These are phyloP conservation scores for Aegilops umbellulata DNA, from an alignment of 176 grass and related monocot species.

Conservation along the genomic window DNA sequence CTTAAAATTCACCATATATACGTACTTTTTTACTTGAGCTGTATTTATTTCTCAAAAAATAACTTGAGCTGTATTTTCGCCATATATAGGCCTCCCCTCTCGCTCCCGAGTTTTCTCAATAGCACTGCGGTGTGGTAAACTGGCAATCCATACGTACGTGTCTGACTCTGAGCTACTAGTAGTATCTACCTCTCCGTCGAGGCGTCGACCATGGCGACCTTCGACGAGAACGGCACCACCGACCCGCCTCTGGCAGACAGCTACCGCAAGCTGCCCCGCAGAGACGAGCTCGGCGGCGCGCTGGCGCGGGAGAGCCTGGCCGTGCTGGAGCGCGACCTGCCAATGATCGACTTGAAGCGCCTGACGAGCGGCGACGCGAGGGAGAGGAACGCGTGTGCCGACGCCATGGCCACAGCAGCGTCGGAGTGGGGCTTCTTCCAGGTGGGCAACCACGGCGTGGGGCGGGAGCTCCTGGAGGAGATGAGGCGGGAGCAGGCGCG, in stretches of 20 bases:
- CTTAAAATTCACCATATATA: too few relatives aligned
- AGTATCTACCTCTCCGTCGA: not conserved
- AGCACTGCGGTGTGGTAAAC: too few relatives aligned
- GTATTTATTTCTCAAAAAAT: too few relatives aligned
- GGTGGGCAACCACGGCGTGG: conserved; percentile 62
- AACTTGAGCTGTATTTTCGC: too few relatives aligned
- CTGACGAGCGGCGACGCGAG: conserved; percentile 17
- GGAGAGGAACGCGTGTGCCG: not conserved
- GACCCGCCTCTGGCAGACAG: conserved; percentile 58
- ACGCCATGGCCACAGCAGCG: conserved; percentile 48
- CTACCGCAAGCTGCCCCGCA: conserved; percentile 48
- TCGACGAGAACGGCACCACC: not conserved
- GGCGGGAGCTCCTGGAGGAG: conserved; percentile 28
- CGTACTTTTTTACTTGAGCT: too few relatives aligned
- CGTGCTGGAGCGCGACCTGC: conserved; percentile 58
- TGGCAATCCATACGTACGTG: too few relatives aligned
- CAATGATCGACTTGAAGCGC: conserved; percentile 50
- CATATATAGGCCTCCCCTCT: too few relatives aligned
- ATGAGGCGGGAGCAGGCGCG: conserved; percentile 36
- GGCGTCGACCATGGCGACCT: conserved; percentile 26
- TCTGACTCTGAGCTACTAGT: too few relatives aligned
- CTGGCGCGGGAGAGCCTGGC: not conserved
- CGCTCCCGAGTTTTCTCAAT: too few relatives aligned
- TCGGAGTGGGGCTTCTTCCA: conserved; percentile 90
- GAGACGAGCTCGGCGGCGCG: not conserved